Percentiles rank a stretch among this genome's conserved stretches.
Conservation (phyloP, 2,329 filamentous ascomycete genomes). For the Bipolaris sorokiniana region DNA sequence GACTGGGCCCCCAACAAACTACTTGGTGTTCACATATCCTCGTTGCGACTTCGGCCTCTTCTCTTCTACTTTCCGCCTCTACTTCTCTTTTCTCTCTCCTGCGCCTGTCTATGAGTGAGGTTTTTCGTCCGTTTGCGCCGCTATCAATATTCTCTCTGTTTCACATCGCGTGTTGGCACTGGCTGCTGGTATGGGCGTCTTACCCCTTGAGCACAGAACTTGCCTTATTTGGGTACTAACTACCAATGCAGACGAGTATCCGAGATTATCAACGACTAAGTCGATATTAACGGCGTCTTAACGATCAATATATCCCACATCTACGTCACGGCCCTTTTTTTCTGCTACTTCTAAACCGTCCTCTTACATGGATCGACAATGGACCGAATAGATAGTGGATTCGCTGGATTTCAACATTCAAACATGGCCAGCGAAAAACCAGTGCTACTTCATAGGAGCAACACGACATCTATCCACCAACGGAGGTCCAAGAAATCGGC, state of each 20-base stretch:
- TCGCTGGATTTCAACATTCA: slow-evolving; percentile 32
- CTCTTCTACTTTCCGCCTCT: slow-evolving; percentile 10
- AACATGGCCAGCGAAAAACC: slow-evolving; percentile 25
- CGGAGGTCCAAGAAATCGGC: slow-evolving; percentile 23
- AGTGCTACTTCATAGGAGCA: slow-evolving; percentile 28
- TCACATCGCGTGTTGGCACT: slow-evolving; percentile 28
- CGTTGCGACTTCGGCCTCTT: slow-evolving; percentile 12
- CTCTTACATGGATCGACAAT: slow-evolving; percentile 37
- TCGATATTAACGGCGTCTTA: slow-evolving; percentile 28
- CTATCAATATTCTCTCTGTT: slow-evolving; percentile 10
- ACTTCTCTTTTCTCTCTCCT: slow-evolving; percentile 10
- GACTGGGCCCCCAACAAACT: slow-evolving; percentile 15
- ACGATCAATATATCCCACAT: slow-evolving; percentile 10
- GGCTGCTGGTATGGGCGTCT: slow-evolving; percentile 32
- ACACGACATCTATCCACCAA: slow-evolving; percentile 31
- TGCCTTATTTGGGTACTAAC: slow-evolving; percentile 32
- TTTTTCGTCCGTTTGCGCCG: neutral
- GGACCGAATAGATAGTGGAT: slow-evolving; percentile 45
- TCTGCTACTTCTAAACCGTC: slow-evolving; percentile 1
- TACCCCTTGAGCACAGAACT: slow-evolving; percentile 28
- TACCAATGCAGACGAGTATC: slow-evolving; percentile 30
- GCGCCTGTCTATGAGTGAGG: slow-evolving; percentile 9
- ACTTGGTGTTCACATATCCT: slow-evolving; percentile 26
- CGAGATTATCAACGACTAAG: slow-evolving; percentile 27
- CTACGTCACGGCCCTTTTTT: slow-evolving; percentile 25